Conservation (phyloP, 2,329 filamentous ascomycete genomes). For the Fusarium compactum region DNA sequence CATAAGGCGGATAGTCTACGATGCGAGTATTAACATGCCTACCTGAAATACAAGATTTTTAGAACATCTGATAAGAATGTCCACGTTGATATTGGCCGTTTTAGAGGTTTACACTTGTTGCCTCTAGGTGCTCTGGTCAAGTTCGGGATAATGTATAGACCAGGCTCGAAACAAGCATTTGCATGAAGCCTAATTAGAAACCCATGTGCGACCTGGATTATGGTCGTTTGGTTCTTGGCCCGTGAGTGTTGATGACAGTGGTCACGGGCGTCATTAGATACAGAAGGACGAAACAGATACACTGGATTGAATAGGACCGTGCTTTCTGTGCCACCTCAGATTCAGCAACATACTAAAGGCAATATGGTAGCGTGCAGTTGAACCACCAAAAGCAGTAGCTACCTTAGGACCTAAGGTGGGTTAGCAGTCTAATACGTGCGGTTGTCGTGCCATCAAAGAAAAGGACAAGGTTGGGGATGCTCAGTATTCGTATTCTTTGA, state of each 20-base stretch:
- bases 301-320: constrained; percentile 23
- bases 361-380: constrained; percentile 18
- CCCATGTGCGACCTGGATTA: not conserved
- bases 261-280: constrained; percentile 15
- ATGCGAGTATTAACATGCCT: not conserved
- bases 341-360: not conserved
- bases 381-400: no score
- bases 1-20: constrained; percentile 25
- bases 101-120: not conserved
- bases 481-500: not conserved
- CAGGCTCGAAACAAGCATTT: not conserved
- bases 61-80: not conserved
- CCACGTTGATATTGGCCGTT: not conserved
- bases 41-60: not conserved
- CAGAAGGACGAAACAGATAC: constrained; percentile 4
- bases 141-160: not conserved
- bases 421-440: no score
- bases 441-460: constrained; percentile 29
- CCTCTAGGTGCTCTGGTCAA: not conserved
- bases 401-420: no score
- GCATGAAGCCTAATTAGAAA: not conserved
- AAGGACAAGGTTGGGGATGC: constrained; percentile 1
- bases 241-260: not conserved
- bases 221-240: not conserved
- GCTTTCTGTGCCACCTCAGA: not conserved